These are phyloP conservation scores for Ustilago nuda DNA, from an alignment of 1,284 basidiomycete species.

Conservation along the genomic window DNA sequence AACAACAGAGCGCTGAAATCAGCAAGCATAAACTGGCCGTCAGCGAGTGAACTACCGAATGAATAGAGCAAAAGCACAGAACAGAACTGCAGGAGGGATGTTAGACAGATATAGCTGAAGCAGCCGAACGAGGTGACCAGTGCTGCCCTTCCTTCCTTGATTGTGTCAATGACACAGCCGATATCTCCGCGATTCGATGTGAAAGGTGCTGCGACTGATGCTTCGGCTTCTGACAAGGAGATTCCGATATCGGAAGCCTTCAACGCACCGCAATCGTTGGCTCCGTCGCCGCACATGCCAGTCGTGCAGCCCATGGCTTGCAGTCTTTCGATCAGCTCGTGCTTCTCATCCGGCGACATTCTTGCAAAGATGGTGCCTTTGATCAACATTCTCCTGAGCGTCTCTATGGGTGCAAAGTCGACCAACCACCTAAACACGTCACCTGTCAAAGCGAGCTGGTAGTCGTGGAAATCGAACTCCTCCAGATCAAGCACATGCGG, in stretches of 20 bases:
- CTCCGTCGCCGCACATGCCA: constrained; percentile 98
- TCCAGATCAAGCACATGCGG: constrained; percentile 62
- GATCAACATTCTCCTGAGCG: constrained; percentile 78
- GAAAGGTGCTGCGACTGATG: constrained; percentile 98
- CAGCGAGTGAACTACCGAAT: constrained; percentile 93
- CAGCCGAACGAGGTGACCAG: constrained; percentile 98
- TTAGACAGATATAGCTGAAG: constrained; percentile 88
- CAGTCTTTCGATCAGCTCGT: constrained; percentile 94
- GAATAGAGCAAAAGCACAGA: constrained; percentile 91
- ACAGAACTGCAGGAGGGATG: constrained; percentile 73
- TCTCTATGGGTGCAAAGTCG: constrained; percentile 89
- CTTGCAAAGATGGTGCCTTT: constrained; percentile 96
- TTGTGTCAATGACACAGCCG: constrained; percentile 93
- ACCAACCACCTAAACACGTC: constrained; percentile 99
- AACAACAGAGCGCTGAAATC: constrained; percentile 30
- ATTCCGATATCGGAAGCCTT: constrained; percentile 99
- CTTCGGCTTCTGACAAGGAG: constrained; percentile 96
- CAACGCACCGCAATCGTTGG: constrained; percentile 97
- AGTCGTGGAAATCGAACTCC: constrained; percentile 76
- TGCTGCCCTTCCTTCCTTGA: constrained; percentile 88
- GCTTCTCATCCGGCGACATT: constrained; percentile 99
- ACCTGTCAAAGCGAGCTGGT: constrained; percentile 92
- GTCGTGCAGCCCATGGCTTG: constrained; percentile 95
- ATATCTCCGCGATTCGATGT: constrained; percentile 95
- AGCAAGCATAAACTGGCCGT: constrained; percentile 88